phyloP scores from a whole-genome alignment of 352 stramenopile species.

The Globisporangium uncinulatum region DNA sequence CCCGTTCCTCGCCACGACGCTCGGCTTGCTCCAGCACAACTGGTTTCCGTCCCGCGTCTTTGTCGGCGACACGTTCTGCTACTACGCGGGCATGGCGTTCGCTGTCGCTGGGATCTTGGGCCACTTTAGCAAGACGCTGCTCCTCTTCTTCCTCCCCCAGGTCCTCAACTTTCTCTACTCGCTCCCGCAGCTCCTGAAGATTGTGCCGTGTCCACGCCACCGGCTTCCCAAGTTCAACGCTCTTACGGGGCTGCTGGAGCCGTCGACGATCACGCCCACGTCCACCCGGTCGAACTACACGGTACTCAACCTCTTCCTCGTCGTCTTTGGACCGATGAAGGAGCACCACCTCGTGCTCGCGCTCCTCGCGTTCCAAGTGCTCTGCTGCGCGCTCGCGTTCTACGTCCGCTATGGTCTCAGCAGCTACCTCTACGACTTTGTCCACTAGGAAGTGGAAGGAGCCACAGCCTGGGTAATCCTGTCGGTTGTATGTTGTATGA shows the following conservation, averaged over 20 bases:
- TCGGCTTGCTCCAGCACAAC: conserved; percentile 95
- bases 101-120: conserved; percentile 94
- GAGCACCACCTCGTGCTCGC: conserved; percentile 64
- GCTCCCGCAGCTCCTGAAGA: conserved; percentile 96
- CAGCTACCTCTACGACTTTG: conserved; percentile 86
- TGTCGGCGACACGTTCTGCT: conserved; percentile 99
- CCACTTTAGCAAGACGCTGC: conserved; percentile 98
- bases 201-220: conserved; percentile 97
- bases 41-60: conserved; percentile 97
- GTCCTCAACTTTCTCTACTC: conserved; percentile 99
- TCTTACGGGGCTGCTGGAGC: conserved; percentile 88
- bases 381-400: conserved; percentile 73
- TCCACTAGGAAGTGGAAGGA: conserved; percentile 26
- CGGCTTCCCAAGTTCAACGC: conserved; percentile 94
- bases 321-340: conserved; percentile 78
- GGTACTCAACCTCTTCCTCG: conserved; percentile 86
- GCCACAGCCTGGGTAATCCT: too few species aligned
- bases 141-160: conserved; percentile 98
- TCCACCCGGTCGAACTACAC: conserved; percentile 83
- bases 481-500: too few species aligned
- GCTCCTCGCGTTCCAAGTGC: conserved; percentile 70
- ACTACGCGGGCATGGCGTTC: conserved; percentile 99
- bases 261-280: conserved; percentile 88
- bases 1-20: conserved; percentile 91
- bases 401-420: conserved; percentile 82